Evolutionary conservation across 2,329 filamentous ascomycete species (phyloP).

Genomic region (Fusarium ramigenum): DNA sequence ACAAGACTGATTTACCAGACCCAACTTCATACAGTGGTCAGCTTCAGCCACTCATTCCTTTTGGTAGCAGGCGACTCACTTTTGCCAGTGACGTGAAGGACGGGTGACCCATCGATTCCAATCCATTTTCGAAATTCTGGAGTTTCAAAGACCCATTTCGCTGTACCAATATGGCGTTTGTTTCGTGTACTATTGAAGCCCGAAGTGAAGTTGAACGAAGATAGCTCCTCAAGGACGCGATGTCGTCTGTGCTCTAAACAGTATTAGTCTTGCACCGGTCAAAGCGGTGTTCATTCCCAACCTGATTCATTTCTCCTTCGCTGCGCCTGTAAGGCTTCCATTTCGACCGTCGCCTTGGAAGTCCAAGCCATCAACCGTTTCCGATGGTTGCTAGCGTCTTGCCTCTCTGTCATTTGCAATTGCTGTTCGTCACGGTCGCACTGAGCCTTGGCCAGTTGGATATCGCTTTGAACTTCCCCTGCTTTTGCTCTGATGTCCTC

Average conservation of each 20-base stretch:
- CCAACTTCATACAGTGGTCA: background rate
- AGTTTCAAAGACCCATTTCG: constrained; percentile 4
- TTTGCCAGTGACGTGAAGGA: constrained; percentile 24
- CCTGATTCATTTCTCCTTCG: background rate
- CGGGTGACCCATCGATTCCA: fast-evolving
- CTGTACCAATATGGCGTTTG: constrained; percentile 20
- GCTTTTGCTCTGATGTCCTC: constrained; percentile 21
- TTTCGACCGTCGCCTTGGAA: too few relatives aligned
- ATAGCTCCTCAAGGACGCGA: background rate
- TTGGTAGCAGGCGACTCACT: background rate
- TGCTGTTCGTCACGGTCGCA: constrained; percentile 3
- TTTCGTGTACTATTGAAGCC: constrained; percentile 11
- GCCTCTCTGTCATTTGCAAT: background rate
- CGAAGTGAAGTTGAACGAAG: background rate
- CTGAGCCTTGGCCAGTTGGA: constrained; percentile 8
- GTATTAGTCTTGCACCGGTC: too few relatives aligned
- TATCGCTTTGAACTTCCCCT: background rate
- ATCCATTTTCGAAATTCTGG: constrained; percentile 1
- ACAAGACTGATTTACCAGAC: constrained; percentile 28
- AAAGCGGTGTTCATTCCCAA: background rate
- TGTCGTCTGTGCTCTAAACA: background rate
- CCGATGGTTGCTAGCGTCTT: background rate
- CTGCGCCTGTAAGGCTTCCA: fast-evolving
- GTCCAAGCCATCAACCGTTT: background rate
- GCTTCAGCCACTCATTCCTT: fast-evolving